Percentiles rank a stretch among this genome's conserved stretches.
Conservation (phyloP, 2,329 filamentous ascomycete species). For the Fusarium austroafricanum region DNA sequence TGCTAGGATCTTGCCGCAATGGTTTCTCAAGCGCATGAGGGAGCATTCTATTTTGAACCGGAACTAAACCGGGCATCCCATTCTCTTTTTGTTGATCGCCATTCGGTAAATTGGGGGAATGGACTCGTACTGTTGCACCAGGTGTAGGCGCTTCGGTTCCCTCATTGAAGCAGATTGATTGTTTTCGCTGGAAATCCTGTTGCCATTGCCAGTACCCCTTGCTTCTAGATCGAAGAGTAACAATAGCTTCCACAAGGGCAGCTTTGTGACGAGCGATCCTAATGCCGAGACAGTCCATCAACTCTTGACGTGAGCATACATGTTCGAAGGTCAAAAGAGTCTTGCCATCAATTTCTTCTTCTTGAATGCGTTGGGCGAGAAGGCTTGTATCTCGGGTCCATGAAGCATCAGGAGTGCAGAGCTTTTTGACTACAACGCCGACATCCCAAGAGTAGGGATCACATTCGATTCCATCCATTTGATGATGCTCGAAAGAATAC, state of each 20-base stretch:
- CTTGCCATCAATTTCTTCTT: conserved; percentile 74
- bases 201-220: conserved; percentile 56
- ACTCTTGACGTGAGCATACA: conserved; percentile 60
- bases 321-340: conserved; percentile 69
- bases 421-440: conserved; percentile 72
- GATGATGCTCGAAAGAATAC: conserved; percentile 7
- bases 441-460: conserved; percentile 83
- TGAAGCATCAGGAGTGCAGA: conserved; percentile 67
- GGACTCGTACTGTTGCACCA: not conserved
- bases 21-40: not conserved
- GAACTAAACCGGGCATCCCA: not conserved
- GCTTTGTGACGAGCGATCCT: conserved; percentile 67
- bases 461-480: conserved; percentile 47
- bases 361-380: conserved; percentile 67
- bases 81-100: not conserved
- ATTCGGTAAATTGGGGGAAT: not conserved
- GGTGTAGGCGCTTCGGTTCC: not conserved
- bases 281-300: conserved; percentile 67
- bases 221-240: conserved; percentile 65
- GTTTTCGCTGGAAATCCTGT: conserved; percentile 37
- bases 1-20: not conserved
- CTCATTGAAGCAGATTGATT: conserved; percentile 27
- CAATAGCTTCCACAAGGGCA: conserved; percentile 68
- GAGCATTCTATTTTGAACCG: not conserved
- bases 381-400: conserved; percentile 61